phyloP scores from a whole-genome alignment of 2,329 filamentous ascomycete genomes.

The Colletotrichum spaethianum region DNA sequence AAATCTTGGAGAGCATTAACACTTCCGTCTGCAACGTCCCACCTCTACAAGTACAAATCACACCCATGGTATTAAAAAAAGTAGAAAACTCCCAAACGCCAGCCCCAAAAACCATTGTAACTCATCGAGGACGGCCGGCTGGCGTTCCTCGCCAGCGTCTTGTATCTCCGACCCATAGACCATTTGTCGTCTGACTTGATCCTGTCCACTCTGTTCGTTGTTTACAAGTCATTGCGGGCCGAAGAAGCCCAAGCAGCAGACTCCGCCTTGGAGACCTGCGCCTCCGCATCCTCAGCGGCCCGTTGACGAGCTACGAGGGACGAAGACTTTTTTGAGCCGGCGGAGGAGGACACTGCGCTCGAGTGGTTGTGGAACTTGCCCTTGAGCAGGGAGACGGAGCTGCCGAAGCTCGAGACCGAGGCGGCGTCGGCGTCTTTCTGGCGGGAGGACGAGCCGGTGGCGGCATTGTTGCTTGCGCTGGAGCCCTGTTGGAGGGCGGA shows the following conservation, averaged over 20 bases:
- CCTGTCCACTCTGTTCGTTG: no score
- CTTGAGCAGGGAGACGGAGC: conserved; percentile 31
- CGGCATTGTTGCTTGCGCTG: background rate
- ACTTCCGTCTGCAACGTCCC: no score
- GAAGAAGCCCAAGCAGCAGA: conserved; percentile 3
- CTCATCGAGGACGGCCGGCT: background rate
- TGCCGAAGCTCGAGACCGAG: conserved; percentile 42
- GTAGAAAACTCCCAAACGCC: background rate
- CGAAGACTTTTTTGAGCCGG: conserved; percentile 19
- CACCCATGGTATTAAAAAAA: background rate
- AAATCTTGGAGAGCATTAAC: background rate
- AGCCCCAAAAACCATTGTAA: background rate
- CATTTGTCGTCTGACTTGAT: background rate
- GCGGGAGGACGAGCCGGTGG: conserved; percentile 14
- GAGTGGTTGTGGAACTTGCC: background rate
- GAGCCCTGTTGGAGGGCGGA: conserved; percentile 30
- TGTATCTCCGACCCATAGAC: background rate
- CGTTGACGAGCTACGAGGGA: conserved; percentile 32
- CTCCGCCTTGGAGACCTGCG: conserved; percentile 2
- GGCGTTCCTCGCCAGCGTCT: background rate
- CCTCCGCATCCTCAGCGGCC: conserved; percentile 27
- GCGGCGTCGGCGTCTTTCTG: conserved; percentile 32
- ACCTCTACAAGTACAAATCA: background rate
- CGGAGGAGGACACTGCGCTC: background rate
- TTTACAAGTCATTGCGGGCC: conserved; percentile 20